Conservation (phyloP, 2,329 filamentous ascomycete genomes). For the Hypoxylon sp. region DNA sequence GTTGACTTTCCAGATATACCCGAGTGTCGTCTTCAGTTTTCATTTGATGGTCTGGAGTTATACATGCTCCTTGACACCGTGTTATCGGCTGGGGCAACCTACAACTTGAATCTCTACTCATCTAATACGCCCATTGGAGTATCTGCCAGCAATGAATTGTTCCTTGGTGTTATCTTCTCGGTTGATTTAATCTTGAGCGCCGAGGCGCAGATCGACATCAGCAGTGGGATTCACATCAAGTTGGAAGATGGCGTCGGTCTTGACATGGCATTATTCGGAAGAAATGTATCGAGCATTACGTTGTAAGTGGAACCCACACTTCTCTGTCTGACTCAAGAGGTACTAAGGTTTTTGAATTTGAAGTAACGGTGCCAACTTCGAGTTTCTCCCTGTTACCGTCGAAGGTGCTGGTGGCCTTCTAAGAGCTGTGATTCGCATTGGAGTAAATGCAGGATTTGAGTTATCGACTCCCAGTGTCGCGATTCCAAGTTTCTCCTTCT, state of each 20-base stretch:
- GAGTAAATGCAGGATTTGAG: conserved; percentile 62
- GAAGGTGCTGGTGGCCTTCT: conserved; percentile 61
- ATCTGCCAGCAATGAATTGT: conserved; percentile 56
- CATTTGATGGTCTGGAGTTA: conserved; percentile 67
- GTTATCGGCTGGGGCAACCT: conserved; percentile 60
- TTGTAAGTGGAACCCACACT: conserved; percentile 60
- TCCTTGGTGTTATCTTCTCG: conserved; percentile 64
- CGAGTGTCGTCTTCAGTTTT: conserved; percentile 60
- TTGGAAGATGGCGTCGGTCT: conserved; percentile 66
- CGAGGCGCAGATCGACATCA: conserved; percentile 64
- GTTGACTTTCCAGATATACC: conserved; percentile 62
- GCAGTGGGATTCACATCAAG: conserved; percentile 68
- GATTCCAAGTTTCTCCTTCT: conserved; percentile 45
- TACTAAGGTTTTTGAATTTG: conserved; percentile 9
- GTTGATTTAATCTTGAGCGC: conserved; percentile 68
- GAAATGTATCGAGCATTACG: conserved; percentile 63
- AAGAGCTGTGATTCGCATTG: conserved; percentile 64
- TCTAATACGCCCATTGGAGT: conserved; percentile 63
- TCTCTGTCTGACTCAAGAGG: not conserved
- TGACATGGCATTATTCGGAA: conserved; percentile 65
- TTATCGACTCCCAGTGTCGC: conserved; percentile 46
- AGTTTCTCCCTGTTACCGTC: conserved; percentile 70
- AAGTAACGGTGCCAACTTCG: conserved; percentile 68
- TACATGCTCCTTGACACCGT: conserved; percentile 65
- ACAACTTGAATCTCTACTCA: conserved; percentile 65